phyloP scores from a whole-genome alignment of 2,329 filamentous ascomycete species.

The Stemphylium lycopersici region DNA sequence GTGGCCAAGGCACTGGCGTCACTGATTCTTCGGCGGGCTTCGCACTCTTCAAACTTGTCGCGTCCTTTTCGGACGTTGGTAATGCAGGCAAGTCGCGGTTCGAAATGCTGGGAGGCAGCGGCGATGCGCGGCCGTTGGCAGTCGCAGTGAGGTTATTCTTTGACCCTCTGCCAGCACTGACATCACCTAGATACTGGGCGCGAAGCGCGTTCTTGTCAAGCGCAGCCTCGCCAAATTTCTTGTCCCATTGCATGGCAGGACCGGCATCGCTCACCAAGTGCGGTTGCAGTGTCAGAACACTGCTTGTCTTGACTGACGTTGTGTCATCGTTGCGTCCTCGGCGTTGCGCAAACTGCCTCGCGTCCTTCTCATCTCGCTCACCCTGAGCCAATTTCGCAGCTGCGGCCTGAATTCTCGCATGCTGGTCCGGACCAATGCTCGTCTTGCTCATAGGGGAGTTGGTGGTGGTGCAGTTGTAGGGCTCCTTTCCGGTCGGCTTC shows the following conservation, averaged over 20 bases:
- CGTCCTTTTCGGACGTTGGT: conserved; percentile 40
- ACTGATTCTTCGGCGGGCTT: conserved; percentile 36
- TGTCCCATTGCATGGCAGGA: conserved; percentile 96
- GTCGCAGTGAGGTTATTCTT: conserved; percentile 51
- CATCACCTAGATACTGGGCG: conserved; percentile 81
- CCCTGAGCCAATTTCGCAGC: conserved; percentile 80
- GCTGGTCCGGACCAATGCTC: conserved; percentile 87
- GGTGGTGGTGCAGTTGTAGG: conserved; percentile 58
- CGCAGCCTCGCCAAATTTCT: conserved; percentile 89
- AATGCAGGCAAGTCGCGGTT: conserved; percentile 53
- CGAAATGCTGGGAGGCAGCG: conserved; percentile 31
- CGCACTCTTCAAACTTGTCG: too few species aligned
- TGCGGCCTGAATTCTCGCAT: conserved; percentile 90
- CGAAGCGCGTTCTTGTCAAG: conserved; percentile 87
- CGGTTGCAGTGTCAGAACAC: conserved; percentile 85
- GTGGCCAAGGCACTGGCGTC: conserved; percentile 40
- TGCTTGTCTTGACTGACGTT: conserved; percentile 77
- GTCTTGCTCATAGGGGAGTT: conserved; percentile 71
- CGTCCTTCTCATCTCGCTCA: conserved; percentile 64
- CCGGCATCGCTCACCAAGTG: conserved; percentile 85
- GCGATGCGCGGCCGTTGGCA: conserved; percentile 42
- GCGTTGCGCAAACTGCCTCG: conserved; percentile 60
- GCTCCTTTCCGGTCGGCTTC: conserved; percentile 55
- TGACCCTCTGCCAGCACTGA: conserved; percentile 71
- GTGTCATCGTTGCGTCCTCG: conserved; percentile 60